Percentiles rank a stretch among this genome's conserved stretches.
These are phyloP conservation scores for Epichloe bromicola DNA, from an alignment of 2,329 filamentous ascomycete species.

Conservation along the genomic window DNA sequence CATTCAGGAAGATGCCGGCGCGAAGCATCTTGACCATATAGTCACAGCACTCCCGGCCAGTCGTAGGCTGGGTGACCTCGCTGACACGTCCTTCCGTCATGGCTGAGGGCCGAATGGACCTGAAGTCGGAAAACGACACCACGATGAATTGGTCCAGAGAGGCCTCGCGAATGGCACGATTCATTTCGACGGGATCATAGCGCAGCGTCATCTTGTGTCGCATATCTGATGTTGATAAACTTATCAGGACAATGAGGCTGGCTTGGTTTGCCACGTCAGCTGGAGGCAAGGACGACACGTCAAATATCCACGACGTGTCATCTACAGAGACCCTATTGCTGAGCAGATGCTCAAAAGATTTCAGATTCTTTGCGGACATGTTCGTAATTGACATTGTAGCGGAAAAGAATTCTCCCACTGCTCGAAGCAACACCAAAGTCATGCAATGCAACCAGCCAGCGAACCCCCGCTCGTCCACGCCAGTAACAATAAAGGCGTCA, in stretches of 20 bases:
- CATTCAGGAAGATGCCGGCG: neutral
- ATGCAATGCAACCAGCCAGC: neutral
- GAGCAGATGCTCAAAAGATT: neutral
- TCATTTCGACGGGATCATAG: neutral
- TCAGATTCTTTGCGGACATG: neutral
- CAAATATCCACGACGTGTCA: neutral
- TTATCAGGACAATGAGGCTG: neutral
- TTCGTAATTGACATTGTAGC: neutral
- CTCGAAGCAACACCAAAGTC: no score
- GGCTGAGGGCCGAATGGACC: neutral
- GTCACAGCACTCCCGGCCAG: neutral
- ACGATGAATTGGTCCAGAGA: neutral
- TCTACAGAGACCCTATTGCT: neutral
- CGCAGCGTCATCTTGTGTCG: neutral
- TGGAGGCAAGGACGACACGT: neutral
- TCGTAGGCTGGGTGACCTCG: neutral
- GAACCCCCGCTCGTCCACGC: neutral
- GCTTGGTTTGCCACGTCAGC: neutral
- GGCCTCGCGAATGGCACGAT: neutral
- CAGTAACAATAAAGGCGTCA: neutral
- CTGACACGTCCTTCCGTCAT: neutral
- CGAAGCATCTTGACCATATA: neutral
- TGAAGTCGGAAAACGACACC: neutral
- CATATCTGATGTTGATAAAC: neutral
- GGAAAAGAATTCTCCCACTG: no score